These are phyloP conservation scores for Tricholoma bakamatsutake DNA, from an alignment of 768 basidiomycete species.

Conservation along the genomic window DNA sequence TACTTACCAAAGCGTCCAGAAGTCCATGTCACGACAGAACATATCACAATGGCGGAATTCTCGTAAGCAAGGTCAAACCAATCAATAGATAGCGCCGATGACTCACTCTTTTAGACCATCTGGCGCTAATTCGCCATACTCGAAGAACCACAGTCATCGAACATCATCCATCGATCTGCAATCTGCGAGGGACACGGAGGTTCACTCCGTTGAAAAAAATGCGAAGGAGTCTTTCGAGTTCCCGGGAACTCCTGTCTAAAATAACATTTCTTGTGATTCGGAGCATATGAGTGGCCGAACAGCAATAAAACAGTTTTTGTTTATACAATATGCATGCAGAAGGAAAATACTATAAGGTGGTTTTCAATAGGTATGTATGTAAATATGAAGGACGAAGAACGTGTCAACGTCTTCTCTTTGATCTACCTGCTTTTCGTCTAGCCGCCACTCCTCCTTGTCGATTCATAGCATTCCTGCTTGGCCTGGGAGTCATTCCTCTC, in stretches of 20 bases:
- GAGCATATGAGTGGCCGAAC: background rate
- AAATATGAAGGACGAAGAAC: conserved; percentile 2
- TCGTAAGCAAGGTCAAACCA: conserved; percentile 27
- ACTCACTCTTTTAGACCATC: conserved; percentile 7
- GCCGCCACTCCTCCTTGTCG: conserved; percentile 59
- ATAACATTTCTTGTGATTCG: background rate
- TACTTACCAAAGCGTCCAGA: conserved; percentile 33
- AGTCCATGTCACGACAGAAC: conserved; percentile 55
- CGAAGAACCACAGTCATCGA: conserved; percentile 16
- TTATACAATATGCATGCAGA: background rate
- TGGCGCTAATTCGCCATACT: conserved; percentile 21
- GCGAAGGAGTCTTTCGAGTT: conserved; percentile 21
- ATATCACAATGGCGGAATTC: conserved; percentile 55
- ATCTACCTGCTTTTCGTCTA: conserved; percentile 61
- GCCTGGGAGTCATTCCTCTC: conserved; percentile 60
- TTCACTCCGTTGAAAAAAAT: conserved; percentile 20
- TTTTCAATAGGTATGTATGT: background rate
- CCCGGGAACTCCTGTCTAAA: conserved; percentile 7
- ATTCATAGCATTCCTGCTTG: conserved; percentile 52
- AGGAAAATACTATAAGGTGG: background rate
- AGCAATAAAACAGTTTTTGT: background rate
- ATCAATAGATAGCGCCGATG: background rate
- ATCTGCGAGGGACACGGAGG: conserved; percentile 21
- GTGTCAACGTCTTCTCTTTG: conserved; percentile 61
- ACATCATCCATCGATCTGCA: conserved; percentile 24